Base-by-base conservation (phyloP, 2,329 filamentous ascomycete species). In the Phialocephala sp. region DNA sequence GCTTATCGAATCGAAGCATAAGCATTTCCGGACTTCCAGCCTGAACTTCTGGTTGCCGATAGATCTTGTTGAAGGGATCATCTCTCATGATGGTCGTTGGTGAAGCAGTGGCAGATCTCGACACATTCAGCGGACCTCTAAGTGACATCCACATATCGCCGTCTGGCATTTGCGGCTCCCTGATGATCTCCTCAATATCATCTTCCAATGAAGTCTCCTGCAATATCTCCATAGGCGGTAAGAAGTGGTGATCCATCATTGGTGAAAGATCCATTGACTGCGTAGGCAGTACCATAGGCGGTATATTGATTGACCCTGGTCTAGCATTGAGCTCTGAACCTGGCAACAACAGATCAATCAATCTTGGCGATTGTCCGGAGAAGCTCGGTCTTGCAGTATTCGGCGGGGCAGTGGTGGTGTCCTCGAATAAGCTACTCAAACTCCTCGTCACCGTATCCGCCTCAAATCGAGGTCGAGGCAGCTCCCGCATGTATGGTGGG, bases 1-100 rank as follows among this genome's bases (percentile, higher is more conserved):
- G 80, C 69, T 82, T 83, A 72, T 90, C 86, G 72, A 89, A 91
- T 32, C 87, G 83, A 59, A 86, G 75, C 59, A 87, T 84, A 24
- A 91, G 78, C 80, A 87, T 85, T 68, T 91, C 89, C 11, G 84
- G 82, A 63, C 86, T 87, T 43, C 79, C 80, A 39, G 80, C 75
- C 63, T 80, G 77, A 35, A 88, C 76, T n/a, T 78, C 76, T 5
- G 84, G 84, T 63, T 84, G 80, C 24, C 75, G 75, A 52, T 81
- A 80, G 4, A 85, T 75, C 35, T 73, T 73, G 37, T 70, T 69
- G 54, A 73, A 69, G 4, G 64, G 64, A 43, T 74, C 67, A 50
- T 71, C 70, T 22, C 67, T 62, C 20, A 35, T 63, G 8, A 37
- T 36, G 5, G 47, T 64, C 4, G 59, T 68, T 24, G 72, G 70